Base-by-base conservation (phyloP, 345 rosid genomes). In the Gossypium thurberi region DNA sequence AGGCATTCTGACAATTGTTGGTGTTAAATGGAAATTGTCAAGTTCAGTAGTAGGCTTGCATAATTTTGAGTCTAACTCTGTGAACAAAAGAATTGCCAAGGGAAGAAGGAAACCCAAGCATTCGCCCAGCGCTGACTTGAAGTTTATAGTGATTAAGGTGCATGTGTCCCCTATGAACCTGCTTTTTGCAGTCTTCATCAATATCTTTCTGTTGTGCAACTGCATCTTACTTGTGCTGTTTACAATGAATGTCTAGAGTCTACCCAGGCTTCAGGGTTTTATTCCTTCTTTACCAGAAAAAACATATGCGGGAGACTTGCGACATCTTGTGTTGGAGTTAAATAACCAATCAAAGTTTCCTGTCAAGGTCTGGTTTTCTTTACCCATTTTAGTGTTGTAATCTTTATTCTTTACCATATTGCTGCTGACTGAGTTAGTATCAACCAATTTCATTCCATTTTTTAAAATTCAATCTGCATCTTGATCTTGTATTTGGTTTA, bases 11-110 rank as follows among this genome's bases (percentile, higher is more conserved):
- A 95, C 83, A 81, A 85, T 95, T 84, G 84, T 87, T 20, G 99
- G 99, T 63, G 89, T 95, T 67, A 87, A 90, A 79, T 95, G 99
- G 99, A 89, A 89, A 82, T 73, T 95, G 68, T 89, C 94, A 62
- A 92, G 91, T 77, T 95, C 91, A 53, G 84, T 93, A 37, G 81
- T 82, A 78, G 93, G 99, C 77, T 86, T 84, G 52, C 84, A 82
- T 76, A 84, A 85, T 74, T 95, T 95, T 74, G 87, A 82, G 28
- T 75, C 84, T 53, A 77, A 77, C 79, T 75, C 80, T 75, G 75
- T 67, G 64, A 85, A 84, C 81, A 86, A 84, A 84, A 85, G 83
- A 82, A 69, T 69, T 78, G 62, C 80, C 48, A 84, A 72, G 75
- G 86, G 88, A 82, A 84, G 83, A 82, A 79, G 74, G 84, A 90